Base-by-base conservation (phyloP, 2,329 filamentous ascomycete species). In the Xylariaceae sp. region DNA sequence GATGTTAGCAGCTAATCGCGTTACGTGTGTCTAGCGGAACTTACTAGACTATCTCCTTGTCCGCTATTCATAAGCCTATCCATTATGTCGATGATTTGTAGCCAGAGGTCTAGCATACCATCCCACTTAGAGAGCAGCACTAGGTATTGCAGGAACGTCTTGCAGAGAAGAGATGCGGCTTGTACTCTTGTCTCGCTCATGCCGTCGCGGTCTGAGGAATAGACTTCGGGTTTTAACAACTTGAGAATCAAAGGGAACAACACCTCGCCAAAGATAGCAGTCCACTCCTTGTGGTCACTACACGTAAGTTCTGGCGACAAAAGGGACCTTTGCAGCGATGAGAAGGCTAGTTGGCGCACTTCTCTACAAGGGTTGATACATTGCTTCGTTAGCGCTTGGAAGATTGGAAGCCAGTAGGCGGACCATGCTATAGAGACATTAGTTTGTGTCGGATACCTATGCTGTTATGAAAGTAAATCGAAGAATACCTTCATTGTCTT, bases 161-260 rank as follows among this genome's bases (percentile, higher is more conserved):
- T 96, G 76, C 89, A 96, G 13, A 99, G 79, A 47, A 99, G 76
- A 9, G 89, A 96, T 0, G 92, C 89, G 1, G 89, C 89, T 66
- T 96, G 89, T 0, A 97, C 89, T 41, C 94, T 81, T 48, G 94
- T 97, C 71, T 97, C 92, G 61, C 88, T 88, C 94, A 99, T 99
- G 36, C 94, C 94, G 34, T 88, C 78, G 1, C 89, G 87, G 68
- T 99, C 94, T 1, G 87, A 87, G 49, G 92, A 90, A 69, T 95
- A 96, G 9, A 96, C 87, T 71, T 99, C 94, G 0, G 94, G 94
- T 70, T 96, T 96, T 15, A 99, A 78, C 2, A 99, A 79, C 58
- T 88, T 83, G 34, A 87, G 79, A 58, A 97, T 92, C 13, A 99
- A 78, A 1, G 94, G 94, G 71, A 99, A 96, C 15, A 99, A 77